Base-by-base conservation (phyloP, 768 basidiomycete species). In the Lentinula guzmanii region DNA sequence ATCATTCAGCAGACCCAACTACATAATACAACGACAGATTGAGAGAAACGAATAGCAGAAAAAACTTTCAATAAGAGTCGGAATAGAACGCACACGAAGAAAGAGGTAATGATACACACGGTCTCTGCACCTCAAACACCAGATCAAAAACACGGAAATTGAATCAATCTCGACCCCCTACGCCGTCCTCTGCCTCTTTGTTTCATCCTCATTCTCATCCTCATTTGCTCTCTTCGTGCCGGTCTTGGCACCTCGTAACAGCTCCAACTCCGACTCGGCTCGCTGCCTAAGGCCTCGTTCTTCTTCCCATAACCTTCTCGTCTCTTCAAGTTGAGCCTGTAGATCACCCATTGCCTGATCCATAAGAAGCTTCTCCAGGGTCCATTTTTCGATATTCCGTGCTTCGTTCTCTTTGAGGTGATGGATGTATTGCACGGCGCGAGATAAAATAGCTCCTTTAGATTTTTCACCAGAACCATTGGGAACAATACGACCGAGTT, bases 331-430 rank as follows among this genome's bases (percentile, higher is more conserved):
- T 70, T 93, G 91, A 13, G 86, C 84, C 71, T 93, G 90, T 61
- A 91, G 74, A 66, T 92, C 91, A 5, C 89, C 89, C 91, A 92
- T 91, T 2, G 90, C 91, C 73, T 94, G 93, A 68, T 95, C 93
- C 89, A 91, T 93, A 56, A 95, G 76, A 37, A 94, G 71, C 74
- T 94, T 94, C 76, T 96, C 93, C 42, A 96, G 78, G 5, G 93
- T 93, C 93, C 94, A 95, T 69, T 91, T 92, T 70, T 95, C 91
- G 62, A 93, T 93, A 65, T 94, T 95, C 28, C 89, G 83, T 15
- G 90, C 90, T 70, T 95, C 92, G 72, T 92, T 92, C 72, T 92
- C 91, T 67, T 93, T 92, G 53, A 98, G 82, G 65, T 93, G 90
- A 65, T 90, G 86, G 70, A 98, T 94, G 72, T 98, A 95, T 67